A percentile compares a stretch with the other conserved stretches of the same genome.
These are phyloP conservation scores for Thraustotheca clavata DNA, from an alignment of 352 stramenopile species.

Conservation along the genomic window DNA sequence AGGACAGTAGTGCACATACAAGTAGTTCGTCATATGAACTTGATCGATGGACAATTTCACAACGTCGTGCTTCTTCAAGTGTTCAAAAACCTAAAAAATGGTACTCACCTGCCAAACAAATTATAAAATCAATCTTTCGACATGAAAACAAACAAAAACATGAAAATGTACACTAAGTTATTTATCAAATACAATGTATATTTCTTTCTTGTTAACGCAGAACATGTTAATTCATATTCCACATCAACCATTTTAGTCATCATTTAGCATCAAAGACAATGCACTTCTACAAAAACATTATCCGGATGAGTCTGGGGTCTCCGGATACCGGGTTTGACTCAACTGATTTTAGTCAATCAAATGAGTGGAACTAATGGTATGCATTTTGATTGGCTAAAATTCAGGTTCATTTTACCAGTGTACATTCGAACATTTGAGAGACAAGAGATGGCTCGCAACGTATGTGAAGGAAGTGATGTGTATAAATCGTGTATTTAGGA, in stretches of 20 bases:
- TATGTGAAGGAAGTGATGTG: constrained; percentile 4
- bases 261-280: constrained; percentile 3
- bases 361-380: background rate
- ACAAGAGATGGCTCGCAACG: background rate
- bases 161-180: too few relatives aligned
- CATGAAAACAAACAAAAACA: too few relatives aligned
- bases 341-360: constrained; percentile 17
- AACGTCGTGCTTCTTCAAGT: too few relatives aligned
- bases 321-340: constrained; percentile 7
- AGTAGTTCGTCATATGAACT: too few relatives aligned
- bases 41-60: too few relatives aligned
- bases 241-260: background rate
- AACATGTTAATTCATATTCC: background rate
- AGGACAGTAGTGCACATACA: too few relatives aligned
- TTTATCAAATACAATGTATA: too few relatives aligned
- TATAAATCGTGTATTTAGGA: background rate
- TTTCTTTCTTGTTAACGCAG: too few relatives aligned
- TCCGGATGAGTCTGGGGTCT: background rate
- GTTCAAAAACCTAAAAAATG: too few relatives aligned
- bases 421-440: constrained; percentile 10
- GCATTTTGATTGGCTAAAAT: constrained; percentile 7
- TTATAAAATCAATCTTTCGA: too few relatives aligned
- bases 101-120: too few relatives aligned
- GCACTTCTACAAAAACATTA: background rate
- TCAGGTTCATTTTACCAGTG: background rate